A percentile compares a stretch with the other conserved stretches of the same genome.
phyloP scores from a whole-genome alignment of 2,329 filamentous ascomycete genomes.

The Calonectria hongkongensis region DNA sequence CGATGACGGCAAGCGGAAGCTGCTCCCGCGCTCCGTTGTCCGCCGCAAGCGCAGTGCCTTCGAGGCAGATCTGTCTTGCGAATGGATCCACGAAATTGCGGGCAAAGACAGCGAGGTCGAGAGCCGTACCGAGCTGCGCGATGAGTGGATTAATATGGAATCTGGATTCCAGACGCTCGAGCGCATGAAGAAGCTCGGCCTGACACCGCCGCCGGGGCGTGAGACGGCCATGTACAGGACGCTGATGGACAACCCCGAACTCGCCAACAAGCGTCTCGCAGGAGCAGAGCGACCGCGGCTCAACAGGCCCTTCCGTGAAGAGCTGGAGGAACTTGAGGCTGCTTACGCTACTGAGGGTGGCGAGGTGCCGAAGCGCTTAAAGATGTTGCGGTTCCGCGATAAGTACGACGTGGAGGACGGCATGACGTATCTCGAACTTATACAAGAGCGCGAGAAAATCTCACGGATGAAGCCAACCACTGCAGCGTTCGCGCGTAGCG shows the following conservation, averaged over 20 bases:
- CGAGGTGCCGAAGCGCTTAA: conserved; percentile 48
- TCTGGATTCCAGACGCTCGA: conserved; percentile 63
- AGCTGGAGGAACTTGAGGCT: conserved; percentile 63
- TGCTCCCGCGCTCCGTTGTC: conserved; percentile 77
- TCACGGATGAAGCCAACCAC: conserved; percentile 44
- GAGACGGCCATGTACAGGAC: conserved; percentile 58
- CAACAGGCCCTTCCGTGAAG: conserved; percentile 64
- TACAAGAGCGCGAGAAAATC: conserved; percentile 58
- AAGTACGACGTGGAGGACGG: conserved; percentile 49
- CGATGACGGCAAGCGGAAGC: conserved; percentile 72
- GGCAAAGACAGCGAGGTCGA: conserved; percentile 59
- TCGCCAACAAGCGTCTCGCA: conserved; percentile 55
- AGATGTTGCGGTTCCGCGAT: conserved; percentile 55
- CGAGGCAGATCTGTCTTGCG: conserved; percentile 76
- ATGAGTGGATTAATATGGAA: conserved; percentile 68
- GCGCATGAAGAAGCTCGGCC: conserved; percentile 67
- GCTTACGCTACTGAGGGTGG: conserved; percentile 44
- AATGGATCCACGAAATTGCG: conserved; percentile 76
- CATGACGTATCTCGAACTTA: conserved; percentile 55
- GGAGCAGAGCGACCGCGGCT: conserved; percentile 55
- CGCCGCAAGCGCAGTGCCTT: conserved; percentile 74
- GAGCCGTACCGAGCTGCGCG: conserved; percentile 62
- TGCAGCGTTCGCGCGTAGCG: conserved; percentile 54
- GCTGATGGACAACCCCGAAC: conserved; percentile 48
- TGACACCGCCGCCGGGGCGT: conserved; percentile 67